Base-by-base conservation (phyloP, 768 basidiomycete species). In the Boletus subcaerulescens region DNA sequence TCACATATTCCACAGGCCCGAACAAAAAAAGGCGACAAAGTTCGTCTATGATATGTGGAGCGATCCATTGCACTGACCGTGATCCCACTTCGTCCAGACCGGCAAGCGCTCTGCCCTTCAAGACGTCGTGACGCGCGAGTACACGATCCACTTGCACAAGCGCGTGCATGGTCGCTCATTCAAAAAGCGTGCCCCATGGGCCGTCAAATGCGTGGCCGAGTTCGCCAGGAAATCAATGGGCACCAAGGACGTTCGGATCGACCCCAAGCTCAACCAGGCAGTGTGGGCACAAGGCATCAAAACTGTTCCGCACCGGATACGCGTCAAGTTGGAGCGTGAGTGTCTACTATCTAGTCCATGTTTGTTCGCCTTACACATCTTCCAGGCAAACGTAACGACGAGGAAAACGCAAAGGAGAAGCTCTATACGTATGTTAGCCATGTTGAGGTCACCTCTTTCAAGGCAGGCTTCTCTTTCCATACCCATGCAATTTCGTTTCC, bases 91-190 rank as follows among this genome's bases (percentile, higher is more conserved):
- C 39, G 46, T 55, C 36, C 50, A 85, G 81, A 80, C 87, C 68
- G 85, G 85, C 76, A 96, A 97, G 83, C 93, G 96, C 76, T 95
- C 93, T 56, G 96, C 96, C 52, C 91, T 98, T 72, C 85, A 91
- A 76, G 96, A 98, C 74, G 96, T 98, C 77, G 96, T 98, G 61
- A 91, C 95, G 62, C 88, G 95, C 69, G 96, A 99, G 74, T 97
- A 98, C 87, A 98, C 96, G 69, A 89, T 98, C 80, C 93, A 97
- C 77, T 78, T 98, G 39, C 93, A 97, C 87, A 97, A 96, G 76
- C 87, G 77, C 63, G 92, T 94, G 41, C 91, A 93, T 75, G 91
- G 89, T 64, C 84, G 88, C 57, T 88, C 90, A 41, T 98, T 97
- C 83, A 98, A 98, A 80, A 96, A 96, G 83, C 89, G 95, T 65